Evolutionary conservation across 1,139 yeast species (phyloP), one percentile per base, ranked within the genome.

Genomic region (Taiozyma sp.): DNA sequence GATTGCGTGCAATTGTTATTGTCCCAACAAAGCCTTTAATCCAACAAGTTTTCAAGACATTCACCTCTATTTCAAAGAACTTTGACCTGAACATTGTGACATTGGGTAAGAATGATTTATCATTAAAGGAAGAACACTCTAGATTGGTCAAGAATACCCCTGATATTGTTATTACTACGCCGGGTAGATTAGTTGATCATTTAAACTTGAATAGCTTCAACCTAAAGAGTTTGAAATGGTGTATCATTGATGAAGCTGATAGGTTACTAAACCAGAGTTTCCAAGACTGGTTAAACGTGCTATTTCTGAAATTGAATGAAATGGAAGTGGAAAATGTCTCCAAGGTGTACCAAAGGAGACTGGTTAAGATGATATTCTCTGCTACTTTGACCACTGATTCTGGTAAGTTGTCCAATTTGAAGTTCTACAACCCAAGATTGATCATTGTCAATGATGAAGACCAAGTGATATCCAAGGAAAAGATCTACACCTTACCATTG

Each of bases 311-410:
- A 34, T 66, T 85, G 34, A 80, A 79, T 40, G 56, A 54, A 10
- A 62, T 71, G 14, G 52, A 54, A 44, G 47, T 51, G 19, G 59
- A 61, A 23, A 55, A 53, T 5, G 22, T 67, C 24, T 58, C 74
- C 58, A 54, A 67, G 52, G 44, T 55, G 70, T 59, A 65, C 67
- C 38, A 65, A 60, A 57, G 71, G 70, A 70, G 60, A 60, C 72
- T 67, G 46, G 64, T 70, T 43, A 91, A 92, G 61, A 76, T 93
- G 67, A 76, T 93, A 4, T 91, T 93, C 64, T 87, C 96, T 43
- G 99, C 99, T 8, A 93, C 99, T 0, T 76, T 95, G 52, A 91
- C 97, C 4, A 85, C 97, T 1, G 96, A 92, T 67, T 91, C 97
- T 0, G 96, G 95, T 38, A 88, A 88, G 63, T 72, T 95, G 49